Evolutionary conservation across 495 filamentous ascomycete genomes (phyloP), one percentile per base, ranked within the genome.

Genomic region (Astrocystis sublimbata): DNA sequence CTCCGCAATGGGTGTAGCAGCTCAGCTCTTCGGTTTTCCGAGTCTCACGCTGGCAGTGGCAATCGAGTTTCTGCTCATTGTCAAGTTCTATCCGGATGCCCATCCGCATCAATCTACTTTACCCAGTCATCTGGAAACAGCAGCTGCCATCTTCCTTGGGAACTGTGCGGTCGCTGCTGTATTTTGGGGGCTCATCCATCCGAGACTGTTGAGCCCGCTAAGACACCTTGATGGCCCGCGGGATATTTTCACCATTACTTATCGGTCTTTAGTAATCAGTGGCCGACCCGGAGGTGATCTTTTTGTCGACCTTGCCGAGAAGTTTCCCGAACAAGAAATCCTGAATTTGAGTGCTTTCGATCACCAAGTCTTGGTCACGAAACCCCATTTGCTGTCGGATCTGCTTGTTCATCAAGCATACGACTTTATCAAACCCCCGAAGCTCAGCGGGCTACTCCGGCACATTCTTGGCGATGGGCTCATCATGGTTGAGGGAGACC

Each of bases 331-430:
- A 62, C 79, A 83, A 38, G 79, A 74, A 1, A 75, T 92, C 33
- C 86, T 88, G 6, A 90, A 93, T 61, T 82, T 89, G 43, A 90
- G 90, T 10, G 75, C 93, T n/a, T 86, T 93, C 36, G 89, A 91
- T 68, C 72, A 78, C 21, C 80, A 79, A 6, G 60, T 93, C 2
- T 60, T 90, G 2, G 61, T 85, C 21, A 85, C 83, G 1, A 82
- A 68, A 31, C 81, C 88, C 2, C 85, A 86, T 60, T 79, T 79
- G 0, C 68, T 89, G 13, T 72, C 78, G 3, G 88, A 90, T 64
- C 66, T 88, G 1, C 73, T 86, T 1, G 76, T 79, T 17, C 84
- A 84, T 42, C 88, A 85, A 52, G 83, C 76, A 42, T 92, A 93
- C 62, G 85, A 88, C 4, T 93, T 91, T 64, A 71, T 81, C 41